Conservation (phyloP, 176 grass and related monocot species). For the Tillandsia fasciculata region DNA sequence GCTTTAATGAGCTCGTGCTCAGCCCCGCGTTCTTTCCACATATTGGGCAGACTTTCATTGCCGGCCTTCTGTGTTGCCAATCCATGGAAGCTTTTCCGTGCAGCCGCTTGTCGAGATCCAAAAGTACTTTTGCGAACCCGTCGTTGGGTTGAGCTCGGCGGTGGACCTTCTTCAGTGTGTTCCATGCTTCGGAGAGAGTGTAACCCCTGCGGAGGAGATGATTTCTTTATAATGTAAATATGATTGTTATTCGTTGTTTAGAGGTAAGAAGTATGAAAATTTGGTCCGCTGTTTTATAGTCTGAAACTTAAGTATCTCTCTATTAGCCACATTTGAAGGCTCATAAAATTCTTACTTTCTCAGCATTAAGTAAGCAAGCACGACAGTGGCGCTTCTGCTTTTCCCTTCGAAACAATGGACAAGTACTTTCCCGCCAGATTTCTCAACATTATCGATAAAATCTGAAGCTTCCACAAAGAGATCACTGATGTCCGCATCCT, state of each 20-base stretch:
- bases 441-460: conserved; percentile 51
- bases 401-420: conserved; percentile 98
- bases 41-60: conserved; percentile 88
- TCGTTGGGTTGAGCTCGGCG: conserved; percentile 78
- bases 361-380: conserved; percentile 77
- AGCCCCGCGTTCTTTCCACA: conserved; percentile 75
- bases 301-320: no score
- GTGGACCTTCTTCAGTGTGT: conserved; percentile 72
- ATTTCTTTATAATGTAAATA: no score
- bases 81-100: conserved; percentile 82
- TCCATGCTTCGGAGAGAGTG: conserved; percentile 72
- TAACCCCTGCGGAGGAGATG: conserved; percentile 30
- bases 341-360: conserved; percentile 48
- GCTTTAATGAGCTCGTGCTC: conserved; percentile 92
- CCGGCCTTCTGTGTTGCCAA: conserved; percentile 83
- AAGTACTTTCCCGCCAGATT: conserved; percentile 59
- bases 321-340: no score
- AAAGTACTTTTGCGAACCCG: conserved; percentile 64
- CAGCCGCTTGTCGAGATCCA: conserved; percentile 59
- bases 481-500: conserved; percentile 78
- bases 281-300: no score
- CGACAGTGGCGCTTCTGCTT: conserved; percentile 81
- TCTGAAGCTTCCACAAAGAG: conserved; percentile 78
- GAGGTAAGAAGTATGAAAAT: no score
- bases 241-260: no score